These are phyloP conservation scores for Cenococcum geophilum DNA, from an alignment of 495 filamentous ascomycete species.

Conservation along the genomic window DNA sequence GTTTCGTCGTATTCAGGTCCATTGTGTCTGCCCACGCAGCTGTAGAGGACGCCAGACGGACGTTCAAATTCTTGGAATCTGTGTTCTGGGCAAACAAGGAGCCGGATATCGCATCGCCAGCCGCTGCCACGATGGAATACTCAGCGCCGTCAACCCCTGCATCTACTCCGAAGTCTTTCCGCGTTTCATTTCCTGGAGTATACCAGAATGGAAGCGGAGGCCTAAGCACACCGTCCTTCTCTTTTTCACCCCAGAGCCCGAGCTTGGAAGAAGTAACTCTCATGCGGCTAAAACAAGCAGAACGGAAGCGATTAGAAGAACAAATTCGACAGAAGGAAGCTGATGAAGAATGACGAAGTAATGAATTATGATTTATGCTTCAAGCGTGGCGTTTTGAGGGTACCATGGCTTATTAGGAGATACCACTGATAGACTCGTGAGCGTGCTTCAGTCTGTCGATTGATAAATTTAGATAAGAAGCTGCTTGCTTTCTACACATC, in stretches of 20 bases:
- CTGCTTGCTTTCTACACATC: too few species aligned
- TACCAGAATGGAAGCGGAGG: slow-evolving; percentile 5
- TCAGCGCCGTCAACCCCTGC: slow-evolving; percentile 30
- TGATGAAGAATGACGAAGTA: slow-evolving; percentile 8
- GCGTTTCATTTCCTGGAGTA: slow-evolving; percentile 22
- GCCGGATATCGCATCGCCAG: slow-evolving; percentile 34
- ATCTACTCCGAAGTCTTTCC: slow-evolving; percentile 18
- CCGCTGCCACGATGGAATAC: slow-evolving; percentile 17
- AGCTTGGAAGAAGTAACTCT: slow-evolving; percentile 55
- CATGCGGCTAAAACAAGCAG: slow-evolving; percentile 56
- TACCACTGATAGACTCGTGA: too few species aligned
- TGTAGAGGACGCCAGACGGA: slow-evolving; percentile 47
- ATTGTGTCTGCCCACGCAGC: slow-evolving; percentile 57
- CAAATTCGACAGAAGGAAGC: slow-evolving; percentile 48
- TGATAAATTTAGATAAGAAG: too few species aligned
- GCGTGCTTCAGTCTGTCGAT: too few species aligned
- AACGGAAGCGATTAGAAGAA: slow-evolving; percentile 53
- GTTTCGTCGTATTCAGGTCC: slow-evolving; percentile 52
- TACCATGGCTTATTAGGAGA: too few species aligned
- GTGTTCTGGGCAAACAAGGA: slow-evolving; percentile 54
- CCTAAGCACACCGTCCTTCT: slow-evolving; percentile 22
- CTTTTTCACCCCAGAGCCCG: slow-evolving; percentile 44
- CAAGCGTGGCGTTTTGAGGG: too few species aligned
- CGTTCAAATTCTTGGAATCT: slow-evolving; percentile 48
- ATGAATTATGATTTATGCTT: too few species aligned